phyloP scores from a whole-genome alignment of 2,329 filamentous ascomycete species.

The Fusarium proliferatum region DNA sequence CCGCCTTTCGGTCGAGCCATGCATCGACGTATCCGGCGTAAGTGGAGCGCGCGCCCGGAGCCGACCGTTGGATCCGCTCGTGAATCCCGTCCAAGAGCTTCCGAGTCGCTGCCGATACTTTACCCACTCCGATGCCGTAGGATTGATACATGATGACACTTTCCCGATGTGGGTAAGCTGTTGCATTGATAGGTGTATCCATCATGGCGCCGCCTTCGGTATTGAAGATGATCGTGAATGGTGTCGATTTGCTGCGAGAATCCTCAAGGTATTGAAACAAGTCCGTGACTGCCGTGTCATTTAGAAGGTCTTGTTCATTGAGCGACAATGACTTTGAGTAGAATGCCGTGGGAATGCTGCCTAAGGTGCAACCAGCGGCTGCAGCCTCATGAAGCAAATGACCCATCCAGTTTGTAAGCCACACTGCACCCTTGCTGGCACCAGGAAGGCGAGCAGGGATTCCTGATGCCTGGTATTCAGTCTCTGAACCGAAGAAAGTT shows the following conservation, averaged over 20 bases:
- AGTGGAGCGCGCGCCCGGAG: constrained; percentile 55
- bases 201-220: constrained; percentile 69
- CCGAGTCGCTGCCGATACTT: constrained; percentile 58
- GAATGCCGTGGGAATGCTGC: constrained; percentile 62
- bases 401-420: constrained; percentile 72
- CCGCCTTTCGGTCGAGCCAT: constrained; percentile 52
- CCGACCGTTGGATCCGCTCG: constrained; percentile 49
- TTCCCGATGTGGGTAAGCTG: constrained; percentile 72
- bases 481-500: constrained; percentile 69
- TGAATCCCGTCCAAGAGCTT: constrained; percentile 65
- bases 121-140: constrained; percentile 64
- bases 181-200: constrained; percentile 65
- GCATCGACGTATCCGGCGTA: constrained; percentile 74
- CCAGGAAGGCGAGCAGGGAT: constrained; percentile 61
- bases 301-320: constrained; percentile 59
- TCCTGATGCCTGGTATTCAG: constrained; percentile 64
- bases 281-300: constrained; percentile 56
- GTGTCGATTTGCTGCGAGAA: constrained; percentile 60
- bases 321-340: constrained; percentile 69
- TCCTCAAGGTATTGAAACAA: constrained; percentile 66
- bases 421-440: constrained; percentile 53
- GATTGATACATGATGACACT: constrained; percentile 72
- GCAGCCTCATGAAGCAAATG: constrained; percentile 65
- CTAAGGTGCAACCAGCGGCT: constrained; percentile 59
- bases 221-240: constrained; percentile 74